These are phyloP conservation scores for Pseudogymnoascus sp. DNA, from an alignment of 2,329 filamentous ascomycete genomes.

Conservation along the genomic window DNA sequence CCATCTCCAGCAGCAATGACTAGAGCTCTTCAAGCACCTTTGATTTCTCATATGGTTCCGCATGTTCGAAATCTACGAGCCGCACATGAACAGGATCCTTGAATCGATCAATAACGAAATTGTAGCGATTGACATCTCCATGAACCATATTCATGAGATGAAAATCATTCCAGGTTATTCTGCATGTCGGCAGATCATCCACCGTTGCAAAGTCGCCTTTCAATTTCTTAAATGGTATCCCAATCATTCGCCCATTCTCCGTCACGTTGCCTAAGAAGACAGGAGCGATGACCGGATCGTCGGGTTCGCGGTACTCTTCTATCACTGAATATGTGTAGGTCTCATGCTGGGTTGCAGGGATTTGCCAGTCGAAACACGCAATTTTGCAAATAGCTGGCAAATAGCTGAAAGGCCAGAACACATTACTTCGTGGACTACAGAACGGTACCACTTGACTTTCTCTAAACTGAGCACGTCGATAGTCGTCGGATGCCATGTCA, in stretches of 20 bases:
- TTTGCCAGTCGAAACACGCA: slow-evolving; percentile 21
- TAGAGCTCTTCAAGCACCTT: slow-evolving; percentile 12
- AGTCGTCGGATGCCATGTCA: slow-evolving; percentile 13
- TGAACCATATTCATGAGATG: slow-evolving; percentile 17
- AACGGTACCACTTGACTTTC: slow-evolving; percentile 13
- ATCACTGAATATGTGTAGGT: slow-evolving; percentile 16
- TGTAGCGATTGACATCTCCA: slow-evolving; percentile 12
- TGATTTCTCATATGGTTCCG: slow-evolving; percentile 12
- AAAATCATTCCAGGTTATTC: slow-evolving; percentile 23
- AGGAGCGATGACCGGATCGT: slow-evolving; percentile 21
- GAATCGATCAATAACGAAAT: slow-evolving; percentile 11
- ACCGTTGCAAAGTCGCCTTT: slow-evolving; percentile 25
- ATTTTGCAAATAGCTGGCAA: slow-evolving; percentile 14
- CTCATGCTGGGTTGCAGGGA: slow-evolving; percentile 18
- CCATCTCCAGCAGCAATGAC: slow-evolving; percentile 9
- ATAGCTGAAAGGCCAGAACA: not conserved
- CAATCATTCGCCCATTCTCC: slow-evolving; percentile 30
- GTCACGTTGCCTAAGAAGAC: slow-evolving; percentile 30
- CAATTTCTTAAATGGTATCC: slow-evolving; percentile 30
- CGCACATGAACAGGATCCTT: slow-evolving; percentile 11
- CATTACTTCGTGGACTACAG: slow-evolving; percentile 11
- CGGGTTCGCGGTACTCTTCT: not conserved
- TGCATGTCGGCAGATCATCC: slow-evolving; percentile 25
- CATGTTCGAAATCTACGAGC: slow-evolving; percentile 13
- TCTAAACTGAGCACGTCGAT: slow-evolving; percentile 13